A percentile compares a stretch with the other conserved stretches of the same genome.
Evolutionary conservation across 805 yeast genomes (phyloP).

Genomic region (Saturnispora zaruensis): DNA sequence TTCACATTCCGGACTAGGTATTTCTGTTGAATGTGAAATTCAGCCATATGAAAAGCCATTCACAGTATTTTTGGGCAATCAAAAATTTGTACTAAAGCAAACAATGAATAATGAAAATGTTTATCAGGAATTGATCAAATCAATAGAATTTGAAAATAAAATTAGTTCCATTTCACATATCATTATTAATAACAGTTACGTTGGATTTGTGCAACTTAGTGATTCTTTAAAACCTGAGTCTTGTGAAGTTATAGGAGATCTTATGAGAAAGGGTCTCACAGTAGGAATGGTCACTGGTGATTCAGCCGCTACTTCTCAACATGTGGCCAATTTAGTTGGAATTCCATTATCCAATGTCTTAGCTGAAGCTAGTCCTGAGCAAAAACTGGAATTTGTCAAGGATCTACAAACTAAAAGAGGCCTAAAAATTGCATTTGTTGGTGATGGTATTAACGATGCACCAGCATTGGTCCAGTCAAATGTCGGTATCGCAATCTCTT

Average conservation of each 20-base stretch:
- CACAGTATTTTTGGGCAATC: slow-evolving; percentile 47
- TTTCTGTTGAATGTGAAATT: slow-evolving; percentile 22
- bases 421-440: slow-evolving; percentile 70
- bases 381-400: slow-evolving; percentile 61
- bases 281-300: slow-evolving; percentile 94
- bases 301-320: slow-evolving; percentile 48
- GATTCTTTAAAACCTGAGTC: slow-evolving; percentile 69
- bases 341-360: slow-evolving; percentile 56
- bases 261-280: slow-evolving; percentile 43
- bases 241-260: slow-evolving; percentile 44
- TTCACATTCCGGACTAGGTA: slow-evolving; percentile 39
- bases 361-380: slow-evolving; percentile 69
- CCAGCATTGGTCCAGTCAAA: slow-evolving; percentile 89
- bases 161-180: slow-evolving; percentile 30
- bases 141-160: slow-evolving; percentile 8
- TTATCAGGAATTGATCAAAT: slow-evolving; percentile 10
- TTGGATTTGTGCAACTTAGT: slow-evolving; percentile 58
- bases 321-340: slow-evolving; percentile 59
- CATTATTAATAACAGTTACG: slow-evolving; percentile 44
- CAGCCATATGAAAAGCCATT: slow-evolving; percentile 16
- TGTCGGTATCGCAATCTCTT: slow-evolving; percentile 82
- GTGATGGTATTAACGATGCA: slow-evolving; percentile 97
- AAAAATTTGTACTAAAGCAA: slow-evolving; percentile 30
- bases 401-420: slow-evolving; percentile 39
- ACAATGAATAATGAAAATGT: slow-evolving; percentile 18